phyloP scores from a whole-genome alignment of 306 rosid species.

The Vigna radiata region DNA sequence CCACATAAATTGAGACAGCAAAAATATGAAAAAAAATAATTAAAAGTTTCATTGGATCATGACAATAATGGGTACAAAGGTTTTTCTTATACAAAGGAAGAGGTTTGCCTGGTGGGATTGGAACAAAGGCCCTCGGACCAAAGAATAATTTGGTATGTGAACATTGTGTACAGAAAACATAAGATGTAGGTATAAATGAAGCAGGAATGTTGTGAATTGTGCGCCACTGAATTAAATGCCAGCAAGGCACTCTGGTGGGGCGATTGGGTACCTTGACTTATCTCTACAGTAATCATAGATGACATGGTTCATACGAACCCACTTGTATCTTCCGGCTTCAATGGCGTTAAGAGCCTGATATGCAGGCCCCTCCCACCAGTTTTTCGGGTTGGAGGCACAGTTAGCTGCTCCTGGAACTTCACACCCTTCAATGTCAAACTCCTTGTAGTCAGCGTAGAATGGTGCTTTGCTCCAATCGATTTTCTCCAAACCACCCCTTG shows the following conservation, averaged over 20 bases:
- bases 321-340: slow-evolving; percentile 65
- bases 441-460: slow-evolving; percentile 78
- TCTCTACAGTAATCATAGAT: slow-evolving; percentile 88
- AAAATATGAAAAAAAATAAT: not conserved
- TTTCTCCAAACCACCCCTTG: slow-evolving; percentile 97
- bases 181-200: slow-evolving; percentile 9
- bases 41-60: slow-evolving; percentile 17
- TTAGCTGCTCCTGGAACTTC: slow-evolving; percentile 66
- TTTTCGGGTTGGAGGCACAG: slow-evolving; percentile 67
- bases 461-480: slow-evolving; percentile 94
- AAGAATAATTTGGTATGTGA: slow-evolving; percentile 30
- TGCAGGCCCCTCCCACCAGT: slow-evolving; percentile 89
- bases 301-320: slow-evolving; percentile 93
- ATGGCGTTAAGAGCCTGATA: slow-evolving; percentile 65
- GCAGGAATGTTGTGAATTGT: slow-evolving; percentile 24
- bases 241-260: slow-evolving; percentile 79
- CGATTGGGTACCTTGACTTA: slow-evolving; percentile 62
- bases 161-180: not conserved
- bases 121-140: not conserved
- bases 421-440: slow-evolving; percentile 92
- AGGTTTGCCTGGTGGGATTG: slow-evolving; percentile 10
- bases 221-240: slow-evolving; percentile 52
- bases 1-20: slow-evolving; percentile 16
- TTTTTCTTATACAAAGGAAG: slow-evolving; percentile 27
- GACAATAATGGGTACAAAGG: slow-evolving; percentile 40